Percentiles rank a stretch among this genome's conserved stretches.
phyloP scores from a whole-genome alignment of 73 alveolate genomes.

The Effrenium voratum region DNA sequence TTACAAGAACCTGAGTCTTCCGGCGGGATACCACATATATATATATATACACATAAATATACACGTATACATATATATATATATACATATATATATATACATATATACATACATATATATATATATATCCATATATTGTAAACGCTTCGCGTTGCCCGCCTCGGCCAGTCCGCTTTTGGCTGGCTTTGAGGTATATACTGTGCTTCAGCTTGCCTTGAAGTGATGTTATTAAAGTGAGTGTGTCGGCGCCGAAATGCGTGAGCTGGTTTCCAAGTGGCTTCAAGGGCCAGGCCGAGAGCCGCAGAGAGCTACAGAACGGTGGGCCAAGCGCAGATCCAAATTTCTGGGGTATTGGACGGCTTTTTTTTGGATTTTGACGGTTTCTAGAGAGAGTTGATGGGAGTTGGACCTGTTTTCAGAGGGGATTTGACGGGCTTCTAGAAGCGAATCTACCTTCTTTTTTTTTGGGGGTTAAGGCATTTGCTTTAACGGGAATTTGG shows the following conservation, averaged over 20 bases:
- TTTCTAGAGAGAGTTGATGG: too few species aligned
- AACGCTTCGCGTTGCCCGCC: not conserved
- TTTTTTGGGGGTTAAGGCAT: too few species aligned
- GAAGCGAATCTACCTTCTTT: too few species aligned
- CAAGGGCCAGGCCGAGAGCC: not conserved
- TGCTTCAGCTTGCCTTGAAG: not conserved
- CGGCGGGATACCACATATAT: too few species aligned
- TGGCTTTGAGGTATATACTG: not conserved
- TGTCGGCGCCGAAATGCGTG: not conserved
- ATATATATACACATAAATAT: too few species aligned
- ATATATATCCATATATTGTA: not conserved
- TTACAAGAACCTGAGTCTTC: too few species aligned
- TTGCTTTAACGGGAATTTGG: too few species aligned
- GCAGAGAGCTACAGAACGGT: not conserved
- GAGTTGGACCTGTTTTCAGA: too few species aligned
- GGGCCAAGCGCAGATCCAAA: too few species aligned
- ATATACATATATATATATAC: not conserved
- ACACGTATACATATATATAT: not conserved
- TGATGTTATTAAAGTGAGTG: not conserved
- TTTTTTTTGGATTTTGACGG: too few species aligned
- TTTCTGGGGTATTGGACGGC: too few species aligned
- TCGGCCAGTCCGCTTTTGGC: not conserved
- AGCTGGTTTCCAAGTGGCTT: not conserved
- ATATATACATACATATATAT: not conserved
- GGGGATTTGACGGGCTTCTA: too few species aligned